Evolutionary conservation across 2,329 filamentous ascomycete species (phyloP).

Genomic region (Talaromyces sp.): DNA sequence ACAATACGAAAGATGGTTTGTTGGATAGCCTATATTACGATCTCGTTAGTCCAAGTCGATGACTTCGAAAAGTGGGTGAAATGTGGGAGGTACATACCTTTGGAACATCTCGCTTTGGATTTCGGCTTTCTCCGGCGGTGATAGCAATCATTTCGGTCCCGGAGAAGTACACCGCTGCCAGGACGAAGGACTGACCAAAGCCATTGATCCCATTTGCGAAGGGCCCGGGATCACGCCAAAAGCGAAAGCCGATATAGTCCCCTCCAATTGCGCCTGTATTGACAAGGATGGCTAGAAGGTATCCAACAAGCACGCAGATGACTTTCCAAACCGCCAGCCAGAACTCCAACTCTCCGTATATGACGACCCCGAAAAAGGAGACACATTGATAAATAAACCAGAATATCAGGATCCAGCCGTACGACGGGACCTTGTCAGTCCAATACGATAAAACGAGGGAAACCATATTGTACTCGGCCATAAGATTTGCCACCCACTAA

Average conservation of each 20-base stretch:
- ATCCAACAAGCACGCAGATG: constrained; percentile 28
- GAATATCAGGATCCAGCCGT: constrained; percentile 37
- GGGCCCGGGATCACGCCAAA: constrained; percentile 24
- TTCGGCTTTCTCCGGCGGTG: constrained; percentile 45
- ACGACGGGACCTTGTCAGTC: constrained; percentile 33
- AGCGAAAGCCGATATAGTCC: constrained; percentile 33
- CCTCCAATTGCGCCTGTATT: constrained; percentile 34
- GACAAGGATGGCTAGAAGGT: constrained; percentile 31
- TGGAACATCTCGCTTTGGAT: constrained; percentile 68
- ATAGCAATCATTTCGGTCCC: constrained; percentile 37
- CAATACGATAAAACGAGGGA: constrained; percentile 35
- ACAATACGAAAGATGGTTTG: constrained; percentile 69
- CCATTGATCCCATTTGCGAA: constrained; percentile 21
- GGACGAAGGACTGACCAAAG: constrained; percentile 33
- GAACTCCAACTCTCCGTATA: constrained; percentile 47
- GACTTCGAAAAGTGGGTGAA: background rate
- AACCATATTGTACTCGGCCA: constrained; percentile 35
- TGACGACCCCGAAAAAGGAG: constrained; percentile 24
- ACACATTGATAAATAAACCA: constrained; percentile 31
- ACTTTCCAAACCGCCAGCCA: constrained; percentile 32
- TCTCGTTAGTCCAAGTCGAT: background rate
- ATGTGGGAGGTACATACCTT: background rate
- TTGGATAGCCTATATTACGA: constrained; percentile 4
- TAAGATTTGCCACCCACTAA: constrained; percentile 12
- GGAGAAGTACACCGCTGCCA: constrained; percentile 35